Evolutionary conservation across 345 rosid genomes (phyloP), one percentile per base, ranked within the genome.

Genomic region (Arabis hirsuta): DNA sequence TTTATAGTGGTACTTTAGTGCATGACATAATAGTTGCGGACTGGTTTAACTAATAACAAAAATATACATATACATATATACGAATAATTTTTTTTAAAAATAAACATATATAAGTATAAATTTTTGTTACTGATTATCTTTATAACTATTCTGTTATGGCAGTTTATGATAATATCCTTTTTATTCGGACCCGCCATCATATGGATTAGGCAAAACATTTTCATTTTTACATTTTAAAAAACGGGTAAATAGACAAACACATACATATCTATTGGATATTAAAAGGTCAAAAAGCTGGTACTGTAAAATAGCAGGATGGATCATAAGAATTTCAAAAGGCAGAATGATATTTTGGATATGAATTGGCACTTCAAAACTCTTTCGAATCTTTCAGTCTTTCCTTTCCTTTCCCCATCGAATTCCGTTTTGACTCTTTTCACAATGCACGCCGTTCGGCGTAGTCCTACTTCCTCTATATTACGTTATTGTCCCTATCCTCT

Each of bases 241-340:
- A 36, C 9, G 41, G 10, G 7, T 61, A 44, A 9, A 45, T n/a
- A 44, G 1, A 51, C 4, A 60, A 41, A 12, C 7, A 55, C 13
- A 43, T 9, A 13, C 9, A 12, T 19, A 53, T 61, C 38, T 38
- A 68, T 53, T 52, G 68, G 48, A 56, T 55, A 41, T 6, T 5
- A 59, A 42, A 67, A 74, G 64, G 78, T 74, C 48, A 66, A 74
- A 67, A 66, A 52, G 52, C 67, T 67, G 50, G 38, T 16, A 67
- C 73, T 75, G 64, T 9, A 38, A 67, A 24, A 14, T 3, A 12
- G 50, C 69, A 68, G 63, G 74, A 61, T 53, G 26, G 63, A 67
- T 67, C 73, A 59, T 52, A 50, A 74, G 73, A 54, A 60, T 75
- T 75, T 68, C 67, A 67, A 75, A 68, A 75, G 69, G 68, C 48